phyloP scores from a whole-genome alignment of 768 basidiomycete genomes.

The Serendipita vermifera region DNA sequence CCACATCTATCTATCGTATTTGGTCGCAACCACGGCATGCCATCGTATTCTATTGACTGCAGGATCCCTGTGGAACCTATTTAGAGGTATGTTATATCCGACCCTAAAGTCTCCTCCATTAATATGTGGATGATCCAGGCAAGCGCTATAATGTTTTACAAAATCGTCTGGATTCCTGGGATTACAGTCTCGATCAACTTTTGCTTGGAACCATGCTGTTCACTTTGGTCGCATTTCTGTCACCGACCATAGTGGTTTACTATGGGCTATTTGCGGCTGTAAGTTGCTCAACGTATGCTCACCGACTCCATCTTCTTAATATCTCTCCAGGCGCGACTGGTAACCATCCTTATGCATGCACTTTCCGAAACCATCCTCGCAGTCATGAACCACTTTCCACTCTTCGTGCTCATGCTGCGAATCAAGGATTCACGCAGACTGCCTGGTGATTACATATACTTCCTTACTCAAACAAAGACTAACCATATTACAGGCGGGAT shows the following conservation, averaged over 20 bases:
- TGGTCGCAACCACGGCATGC: conserved; percentile 48
- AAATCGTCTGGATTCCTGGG: conserved; percentile 77
- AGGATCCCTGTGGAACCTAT: conserved; percentile 74
- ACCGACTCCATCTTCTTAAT: neutral
- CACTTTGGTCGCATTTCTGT: conserved; percentile 64
- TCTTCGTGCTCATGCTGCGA: conserved; percentile 76
- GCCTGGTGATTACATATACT: conserved; percentile 36
- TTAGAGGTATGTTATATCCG: conserved; percentile 49
- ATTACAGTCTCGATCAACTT: conserved; percentile 86
- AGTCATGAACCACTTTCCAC: conserved; percentile 83
- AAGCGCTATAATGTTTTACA: conserved; percentile 81
- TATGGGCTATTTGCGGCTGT: conserved; percentile 62
- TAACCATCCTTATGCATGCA: conserved; percentile 46
- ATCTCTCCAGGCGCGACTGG: conserved; percentile 35
- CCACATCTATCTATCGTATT: conserved; percentile 61
- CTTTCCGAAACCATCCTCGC: conserved; percentile 50
- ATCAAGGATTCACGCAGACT: conserved; percentile 72
- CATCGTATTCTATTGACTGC: conserved; percentile 42
- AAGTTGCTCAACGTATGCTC: conserved; percentile 26
- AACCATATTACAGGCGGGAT: neutral
- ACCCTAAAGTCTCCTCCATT: neutral
- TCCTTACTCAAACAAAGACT: neutral
- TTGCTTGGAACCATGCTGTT: conserved; percentile 88
- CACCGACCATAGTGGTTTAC: conserved; percentile 79
- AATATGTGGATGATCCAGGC: conserved; percentile 33